Conservation (phyloP, 495 filamentous ascomycete species). For the Parmelia sp. region DNA sequence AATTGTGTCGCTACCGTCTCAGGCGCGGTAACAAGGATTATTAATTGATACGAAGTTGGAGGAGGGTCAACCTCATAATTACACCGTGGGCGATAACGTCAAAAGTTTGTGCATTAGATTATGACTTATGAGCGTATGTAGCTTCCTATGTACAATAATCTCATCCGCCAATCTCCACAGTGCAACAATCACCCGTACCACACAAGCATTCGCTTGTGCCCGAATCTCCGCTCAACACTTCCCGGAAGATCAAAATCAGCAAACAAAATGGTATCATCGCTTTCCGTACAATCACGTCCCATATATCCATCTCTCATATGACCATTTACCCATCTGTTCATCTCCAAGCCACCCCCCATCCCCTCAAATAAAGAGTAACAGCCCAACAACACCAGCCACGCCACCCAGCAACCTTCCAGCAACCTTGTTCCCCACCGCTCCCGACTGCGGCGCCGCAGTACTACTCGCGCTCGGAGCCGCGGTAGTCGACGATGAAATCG, state of each 20-base stretch:
- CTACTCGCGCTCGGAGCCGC: slow-evolving; percentile 13
- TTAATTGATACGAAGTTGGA: background rate
- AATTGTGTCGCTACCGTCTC: background rate
- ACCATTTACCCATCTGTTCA: background rate
- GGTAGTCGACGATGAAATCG: background rate
- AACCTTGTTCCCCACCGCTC: background rate
- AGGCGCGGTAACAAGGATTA: background rate
- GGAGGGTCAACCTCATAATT: background rate
- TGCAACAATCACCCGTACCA: background rate
- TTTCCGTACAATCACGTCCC: too few relatives aligned
- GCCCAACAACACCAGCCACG: background rate
- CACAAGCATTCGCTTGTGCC: background rate
- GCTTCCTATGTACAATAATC: background rate
- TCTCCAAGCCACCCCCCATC: background rate
- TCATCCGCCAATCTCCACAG: background rate
- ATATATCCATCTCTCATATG: too few relatives aligned
- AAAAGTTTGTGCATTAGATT: background rate
- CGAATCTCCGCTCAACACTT: slow-evolving; percentile 4
- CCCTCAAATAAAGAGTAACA: slow-evolving; percentile 6
- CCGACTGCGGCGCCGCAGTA: slow-evolving; percentile 18
- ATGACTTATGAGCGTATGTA: background rate
- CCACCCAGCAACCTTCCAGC: background rate
- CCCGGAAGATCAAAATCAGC: background rate
- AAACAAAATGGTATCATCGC: slow-evolving; percentile 17
- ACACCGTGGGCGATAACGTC: background rate